Evolutionary conservation across 768 basidiomycete species (phyloP).

Genomic region (Lentinula sp.): DNA sequence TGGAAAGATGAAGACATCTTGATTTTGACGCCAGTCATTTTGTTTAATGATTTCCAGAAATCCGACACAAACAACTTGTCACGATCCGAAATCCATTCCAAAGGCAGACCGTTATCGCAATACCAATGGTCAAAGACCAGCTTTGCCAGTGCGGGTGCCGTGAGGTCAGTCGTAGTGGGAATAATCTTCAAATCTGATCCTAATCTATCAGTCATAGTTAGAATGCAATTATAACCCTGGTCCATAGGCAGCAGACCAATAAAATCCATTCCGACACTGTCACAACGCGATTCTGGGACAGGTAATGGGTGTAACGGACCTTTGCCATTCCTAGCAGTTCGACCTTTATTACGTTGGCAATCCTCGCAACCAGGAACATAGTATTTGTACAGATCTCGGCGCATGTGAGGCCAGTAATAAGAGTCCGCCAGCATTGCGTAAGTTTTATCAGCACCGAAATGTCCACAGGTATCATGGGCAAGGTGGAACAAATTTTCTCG

Average conservation of each 20-base stretch:
- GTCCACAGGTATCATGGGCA: slow-evolving; percentile 9
- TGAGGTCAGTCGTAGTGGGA: slow-evolving; percentile 3
- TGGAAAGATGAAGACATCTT: slow-evolving; percentile 28
- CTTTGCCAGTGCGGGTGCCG: slow-evolving; percentile 7
- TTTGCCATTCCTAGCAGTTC: slow-evolving; percentile 5
- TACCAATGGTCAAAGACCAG: slow-evolving; percentile 17
- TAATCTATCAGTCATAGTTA: slow-evolving; percentile 1
- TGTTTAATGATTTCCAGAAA: slow-evolving; percentile 21
- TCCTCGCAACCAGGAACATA: slow-evolving; percentile 17
- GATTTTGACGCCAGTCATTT: slow-evolving; percentile 17
- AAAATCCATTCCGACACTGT: slow-evolving; percentile 10
- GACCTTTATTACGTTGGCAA: slow-evolving; percentile 23
- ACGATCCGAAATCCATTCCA: slow-evolving; percentile 20
- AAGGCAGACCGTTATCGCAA: slow-evolving; percentile 20
- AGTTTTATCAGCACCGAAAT: slow-evolving; percentile 14
- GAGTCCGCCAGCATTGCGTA: slow-evolving; percentile 7
- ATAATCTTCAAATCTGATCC: slow-evolving; percentile 11
- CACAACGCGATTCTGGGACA: not conserved
- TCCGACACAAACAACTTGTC: slow-evolving; percentile 22
- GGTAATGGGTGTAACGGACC: slow-evolving; percentile 4
- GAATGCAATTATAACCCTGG: slow-evolving; percentile 14
- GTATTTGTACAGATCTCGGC: slow-evolving; percentile 11
- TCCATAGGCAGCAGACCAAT: slow-evolving; percentile 17
- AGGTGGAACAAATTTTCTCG: slow-evolving; percentile 8
- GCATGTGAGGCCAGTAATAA: slow-evolving; percentile 18